phyloP scores from a whole-genome alignment of 331 rosid genomes.

The Quercus tomentella region DNA sequence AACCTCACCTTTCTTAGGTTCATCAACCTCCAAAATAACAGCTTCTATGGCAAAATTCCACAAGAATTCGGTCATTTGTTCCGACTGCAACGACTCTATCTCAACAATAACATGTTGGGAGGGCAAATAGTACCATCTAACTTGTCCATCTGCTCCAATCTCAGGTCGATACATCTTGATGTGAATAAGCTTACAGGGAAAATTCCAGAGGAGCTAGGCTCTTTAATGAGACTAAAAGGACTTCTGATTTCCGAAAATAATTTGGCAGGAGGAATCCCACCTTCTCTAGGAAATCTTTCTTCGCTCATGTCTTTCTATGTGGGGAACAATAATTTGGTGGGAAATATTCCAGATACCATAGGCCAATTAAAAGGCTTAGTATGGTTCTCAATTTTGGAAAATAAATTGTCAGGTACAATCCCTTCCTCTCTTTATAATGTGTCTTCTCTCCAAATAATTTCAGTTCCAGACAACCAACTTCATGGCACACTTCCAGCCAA shows the following conservation, averaged over 20 bases:
- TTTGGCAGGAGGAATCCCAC: constrained; percentile 8
- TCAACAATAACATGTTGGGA: too few species aligned
- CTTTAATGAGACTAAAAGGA: not conserved
- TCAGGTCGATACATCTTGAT: rapidly evolving
- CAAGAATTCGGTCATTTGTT: not conserved
- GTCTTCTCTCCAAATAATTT: not conserved
- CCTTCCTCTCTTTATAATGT: constrained; percentile 11
- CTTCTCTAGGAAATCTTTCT: not conserved
- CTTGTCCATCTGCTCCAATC: too few species aligned
- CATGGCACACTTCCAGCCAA: constrained; percentile 4
- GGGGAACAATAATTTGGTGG: constrained; percentile 19
- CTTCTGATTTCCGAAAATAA: not conserved
- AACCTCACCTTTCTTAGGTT: not conserved
- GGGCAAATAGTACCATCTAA: too few species aligned
- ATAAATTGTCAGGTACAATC: not conserved
- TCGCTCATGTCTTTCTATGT: not conserved
- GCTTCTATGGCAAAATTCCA: not conserved
- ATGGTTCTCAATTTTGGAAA: rapidly evolving
- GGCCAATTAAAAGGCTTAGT: too few species aligned
- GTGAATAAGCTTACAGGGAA: not conserved
- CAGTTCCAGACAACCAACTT: rapidly evolving
- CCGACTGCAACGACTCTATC: not conserved
- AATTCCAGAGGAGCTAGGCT: not conserved
- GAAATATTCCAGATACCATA: constrained; percentile 3
- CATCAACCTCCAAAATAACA: too few species aligned